Conservation (phyloP, 1,139 yeast species). For the Lizanozyma gosingica region DNA sequence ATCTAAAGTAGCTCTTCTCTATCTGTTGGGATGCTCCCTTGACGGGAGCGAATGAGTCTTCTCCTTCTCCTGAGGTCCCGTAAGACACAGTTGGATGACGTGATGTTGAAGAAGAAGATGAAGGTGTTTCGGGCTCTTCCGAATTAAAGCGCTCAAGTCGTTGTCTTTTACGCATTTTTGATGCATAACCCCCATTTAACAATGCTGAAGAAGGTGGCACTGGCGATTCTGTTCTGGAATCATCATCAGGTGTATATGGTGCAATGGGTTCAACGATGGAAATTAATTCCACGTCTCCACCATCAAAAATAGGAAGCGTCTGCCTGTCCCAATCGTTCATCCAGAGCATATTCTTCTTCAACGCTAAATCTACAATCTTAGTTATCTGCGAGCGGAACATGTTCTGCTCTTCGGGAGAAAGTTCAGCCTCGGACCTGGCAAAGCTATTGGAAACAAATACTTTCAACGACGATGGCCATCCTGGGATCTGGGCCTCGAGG, state of each 20-base stretch:
- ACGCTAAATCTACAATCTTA: conserved; percentile 31
- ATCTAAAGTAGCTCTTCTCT: conserved; percentile 72
- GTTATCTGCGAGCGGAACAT: conserved; percentile 22
- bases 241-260: conserved; percentile 3
- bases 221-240: conserved; percentile 4
- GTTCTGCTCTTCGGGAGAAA: conserved; percentile 13
- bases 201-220: conserved; percentile 9
- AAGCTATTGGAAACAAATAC: conserved; percentile 23
- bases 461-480: conserved; percentile 28
- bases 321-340: conserved; percentile 54
- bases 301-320: conserved; percentile 43
- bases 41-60: conserved; percentile 19
- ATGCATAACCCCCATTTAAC: too few relatives aligned
- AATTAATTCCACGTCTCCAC: conserved; percentile 10
- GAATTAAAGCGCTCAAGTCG: conserved; percentile 1
- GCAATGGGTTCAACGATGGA: not conserved
- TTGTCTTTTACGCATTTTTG: conserved; percentile 3
- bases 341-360: conserved; percentile 35
- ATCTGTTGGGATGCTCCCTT: conserved; percentile 58
- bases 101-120: too few relatives aligned
- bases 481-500: not conserved
- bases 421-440: conserved; percentile 11
- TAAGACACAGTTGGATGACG: not conserved
- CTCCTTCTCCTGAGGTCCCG: not conserved
- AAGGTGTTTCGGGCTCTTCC: not conserved